These are phyloP conservation scores for Prorocentrum cordatum DNA, from an alignment of 169 alveolate genomes.

Conservation along the genomic window DNA sequence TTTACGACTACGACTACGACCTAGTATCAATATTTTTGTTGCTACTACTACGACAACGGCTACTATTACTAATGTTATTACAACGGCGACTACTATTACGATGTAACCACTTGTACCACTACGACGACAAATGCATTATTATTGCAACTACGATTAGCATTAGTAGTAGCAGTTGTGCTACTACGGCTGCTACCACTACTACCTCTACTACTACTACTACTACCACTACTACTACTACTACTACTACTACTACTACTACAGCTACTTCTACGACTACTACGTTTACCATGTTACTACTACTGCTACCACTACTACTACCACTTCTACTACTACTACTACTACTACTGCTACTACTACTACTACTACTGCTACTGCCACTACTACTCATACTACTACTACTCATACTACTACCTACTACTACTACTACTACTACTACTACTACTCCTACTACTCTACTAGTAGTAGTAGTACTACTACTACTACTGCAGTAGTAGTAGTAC, in stretches of 20 bases:
- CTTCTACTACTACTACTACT: not conserved
- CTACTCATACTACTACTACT: not conserved
- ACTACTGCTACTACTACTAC: not conserved
- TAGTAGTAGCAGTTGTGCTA: too few relatives aligned
- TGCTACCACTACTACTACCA: not conserved
- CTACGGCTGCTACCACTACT: not conserved
- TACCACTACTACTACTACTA: not conserved
- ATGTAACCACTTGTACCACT: not conserved
- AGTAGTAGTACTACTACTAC: not conserved
- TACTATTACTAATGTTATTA: not conserved
- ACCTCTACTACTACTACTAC: not conserved
- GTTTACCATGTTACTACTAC: not conserved
- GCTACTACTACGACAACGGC: not conserved
- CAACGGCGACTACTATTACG: not conserved
- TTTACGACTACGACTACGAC: not conserved
- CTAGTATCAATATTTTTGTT: too few relatives aligned
- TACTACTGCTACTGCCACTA: not conserved
- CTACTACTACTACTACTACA: not conserved
- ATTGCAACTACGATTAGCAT: too few relatives aligned
- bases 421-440: not conserved
- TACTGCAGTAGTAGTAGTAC: not conserved
- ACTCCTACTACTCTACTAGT: not conserved
- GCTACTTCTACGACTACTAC: not conserved
- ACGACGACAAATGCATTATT: too few relatives aligned
- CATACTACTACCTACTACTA: not conserved